Evolutionary conservation across 208 protist species (phyloP).

Genomic region (Acanthamoeba culbertsoni): DNA sequence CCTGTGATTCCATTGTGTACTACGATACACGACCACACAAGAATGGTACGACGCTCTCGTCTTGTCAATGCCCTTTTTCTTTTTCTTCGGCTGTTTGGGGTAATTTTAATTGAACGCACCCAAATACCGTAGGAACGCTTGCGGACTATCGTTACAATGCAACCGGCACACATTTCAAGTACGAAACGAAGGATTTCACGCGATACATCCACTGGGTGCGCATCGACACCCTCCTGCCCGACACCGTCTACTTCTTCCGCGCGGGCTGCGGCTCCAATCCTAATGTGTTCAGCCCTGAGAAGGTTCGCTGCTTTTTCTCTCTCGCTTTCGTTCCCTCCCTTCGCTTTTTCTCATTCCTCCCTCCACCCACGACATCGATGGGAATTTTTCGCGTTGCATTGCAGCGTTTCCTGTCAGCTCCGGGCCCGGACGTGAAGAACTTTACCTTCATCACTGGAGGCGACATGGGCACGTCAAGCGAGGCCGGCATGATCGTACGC

Average conservation of each 20-base stretch:
- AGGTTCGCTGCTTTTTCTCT: not conserved
- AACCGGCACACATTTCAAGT: not conserved
- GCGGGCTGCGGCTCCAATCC: not conserved
- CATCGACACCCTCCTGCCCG: not conserved
- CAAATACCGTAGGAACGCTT: not conserved
- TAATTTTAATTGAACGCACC: too few relatives aligned
- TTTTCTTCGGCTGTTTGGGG: too few relatives aligned
- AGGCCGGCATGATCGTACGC: not conserved
- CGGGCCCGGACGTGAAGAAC: slow-evolving; percentile 2
- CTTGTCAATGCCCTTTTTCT: not conserved
- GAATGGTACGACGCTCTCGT: not conserved
- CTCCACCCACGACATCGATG: not conserved
- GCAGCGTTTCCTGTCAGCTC: slow-evolving; percentile 18
- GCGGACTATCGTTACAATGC: not conserved
- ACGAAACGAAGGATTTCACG: slow-evolving; percentile 23
- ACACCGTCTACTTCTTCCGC: slow-evolving; percentile 53
- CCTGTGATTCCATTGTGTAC: not conserved
- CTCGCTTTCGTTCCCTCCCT: not conserved
- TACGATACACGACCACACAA: not conserved
- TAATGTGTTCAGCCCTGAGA: slow-evolving; percentile 4
- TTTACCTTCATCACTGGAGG: slow-evolving; percentile 21
- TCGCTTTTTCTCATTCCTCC: not conserved
- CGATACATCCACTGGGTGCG: slow-evolving; percentile 24
- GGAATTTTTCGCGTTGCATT: not conserved
- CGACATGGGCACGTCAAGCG: slow-evolving; percentile 13